Evolutionary conservation across 306 rosid genomes (phyloP).

Genomic region (Corylus americana): DNA sequence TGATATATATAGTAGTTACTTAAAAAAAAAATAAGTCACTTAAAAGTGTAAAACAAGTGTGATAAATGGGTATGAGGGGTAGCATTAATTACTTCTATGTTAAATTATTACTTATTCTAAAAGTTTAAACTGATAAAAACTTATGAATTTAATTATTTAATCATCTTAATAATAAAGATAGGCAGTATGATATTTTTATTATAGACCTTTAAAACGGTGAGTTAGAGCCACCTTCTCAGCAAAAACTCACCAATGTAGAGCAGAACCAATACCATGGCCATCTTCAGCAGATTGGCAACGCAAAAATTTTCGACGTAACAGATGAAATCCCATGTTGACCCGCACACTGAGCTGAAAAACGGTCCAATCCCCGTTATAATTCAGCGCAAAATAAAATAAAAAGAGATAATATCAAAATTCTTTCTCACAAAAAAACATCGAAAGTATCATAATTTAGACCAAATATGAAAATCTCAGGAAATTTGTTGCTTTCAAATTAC

Average conservation of each 20-base stretch:
- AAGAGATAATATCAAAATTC: neutral
- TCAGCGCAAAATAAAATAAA: neutral
- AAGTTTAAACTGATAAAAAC: too few relatives aligned
- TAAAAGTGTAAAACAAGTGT: too few relatives aligned
- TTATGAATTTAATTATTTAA: too few relatives aligned
- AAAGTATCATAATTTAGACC: neutral
- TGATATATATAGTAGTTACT: too few relatives aligned
- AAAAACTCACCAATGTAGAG: constrained; percentile 60
- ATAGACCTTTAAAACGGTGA: neutral
- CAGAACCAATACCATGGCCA: constrained; percentile 52
- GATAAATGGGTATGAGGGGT: too few relatives aligned
- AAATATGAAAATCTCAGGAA: neutral
- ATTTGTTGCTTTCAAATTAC: neutral
- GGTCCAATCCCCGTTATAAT: neutral
- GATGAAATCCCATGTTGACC: constrained; percentile 71
- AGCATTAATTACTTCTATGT: too few relatives aligned
- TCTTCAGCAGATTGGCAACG: constrained; percentile 54
- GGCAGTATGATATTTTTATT: neutral
- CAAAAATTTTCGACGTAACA: constrained; percentile 67
- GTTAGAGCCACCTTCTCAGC: neutral
- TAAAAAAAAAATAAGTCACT: too few relatives aligned
- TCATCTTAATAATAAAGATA: too few relatives aligned
- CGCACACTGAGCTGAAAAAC: constrained; percentile 56
- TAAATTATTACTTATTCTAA: too few relatives aligned
- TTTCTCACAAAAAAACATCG: neutral